A percentile compares a stretch with the other conserved stretches of the same genome.
These are phyloP conservation scores for Tephrocybe sp. DNA, from an alignment of 768 basidiomycete species.

Conservation along the genomic window DNA sequence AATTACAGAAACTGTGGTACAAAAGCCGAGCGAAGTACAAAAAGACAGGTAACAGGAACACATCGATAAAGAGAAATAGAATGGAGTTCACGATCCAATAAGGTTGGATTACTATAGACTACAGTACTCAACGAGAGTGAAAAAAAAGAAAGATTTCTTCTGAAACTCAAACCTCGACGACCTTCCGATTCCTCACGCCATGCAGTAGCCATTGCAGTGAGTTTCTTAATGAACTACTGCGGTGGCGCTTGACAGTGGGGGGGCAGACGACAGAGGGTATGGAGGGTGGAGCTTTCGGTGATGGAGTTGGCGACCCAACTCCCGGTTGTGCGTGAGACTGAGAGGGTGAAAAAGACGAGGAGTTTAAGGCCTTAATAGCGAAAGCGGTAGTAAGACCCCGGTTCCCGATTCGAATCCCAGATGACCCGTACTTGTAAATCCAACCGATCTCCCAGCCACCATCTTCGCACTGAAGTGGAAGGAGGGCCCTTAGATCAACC, in stretches of 20 bases:
- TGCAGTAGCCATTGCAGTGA: conserved; percentile 28
- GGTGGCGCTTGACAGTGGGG: conserved; percentile 6
- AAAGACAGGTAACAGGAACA: conserved; percentile 7
- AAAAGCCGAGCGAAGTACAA: neutral
- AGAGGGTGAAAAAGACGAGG: neutral
- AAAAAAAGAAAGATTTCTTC: neutral
- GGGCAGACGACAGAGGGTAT: conserved; percentile 14
- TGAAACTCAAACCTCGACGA: conserved; percentile 14
- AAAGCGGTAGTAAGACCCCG: conserved; percentile 53
- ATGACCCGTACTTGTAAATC: conserved; percentile 53
- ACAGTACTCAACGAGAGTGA: no score
- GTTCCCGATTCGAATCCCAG: conserved; percentile 49
- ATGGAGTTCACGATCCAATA: neutral
- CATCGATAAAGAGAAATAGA: neutral
- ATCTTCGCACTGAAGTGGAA: conserved; percentile 48
- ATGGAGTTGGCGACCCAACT: conserved; percentile 5
- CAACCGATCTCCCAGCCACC: conserved; percentile 55
- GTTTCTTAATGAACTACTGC: conserved; percentile 23
- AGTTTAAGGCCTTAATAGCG: conserved; percentile 36
- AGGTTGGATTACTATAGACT: neutral
- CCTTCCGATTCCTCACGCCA: conserved; percentile 18
- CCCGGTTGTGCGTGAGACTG: conserved; percentile 17
- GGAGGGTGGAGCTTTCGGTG: conserved; percentile 7
- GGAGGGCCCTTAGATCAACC: conserved; percentile 41
- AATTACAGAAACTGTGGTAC: no score